Percentiles rank a stretch among this genome's conserved stretches.
These are phyloP conservation scores for Leccinum pachyderme DNA, from an alignment of 1,284 basidiomycete species.

Conservation along the genomic window DNA sequence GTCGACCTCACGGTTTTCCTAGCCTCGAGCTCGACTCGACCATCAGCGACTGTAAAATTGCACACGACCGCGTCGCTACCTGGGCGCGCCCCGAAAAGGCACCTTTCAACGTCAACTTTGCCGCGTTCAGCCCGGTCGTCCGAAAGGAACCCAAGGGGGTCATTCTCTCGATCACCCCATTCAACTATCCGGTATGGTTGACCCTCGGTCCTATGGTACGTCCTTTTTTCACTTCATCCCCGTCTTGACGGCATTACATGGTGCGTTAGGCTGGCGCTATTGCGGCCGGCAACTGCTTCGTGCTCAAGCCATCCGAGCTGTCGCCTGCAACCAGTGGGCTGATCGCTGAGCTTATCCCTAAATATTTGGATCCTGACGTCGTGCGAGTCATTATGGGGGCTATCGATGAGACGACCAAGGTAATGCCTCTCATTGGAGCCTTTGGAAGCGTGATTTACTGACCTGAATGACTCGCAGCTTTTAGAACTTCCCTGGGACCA, in stretches of 20 bases:
- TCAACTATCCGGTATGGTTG: slow-evolving; percentile 61
- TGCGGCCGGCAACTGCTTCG: slow-evolving; percentile 74
- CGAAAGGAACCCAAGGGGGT: slow-evolving; percentile 79
- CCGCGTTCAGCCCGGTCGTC: slow-evolving; percentile 59
- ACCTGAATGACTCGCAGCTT: slow-evolving; percentile 39
- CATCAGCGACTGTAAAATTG: slow-evolving; percentile 59
- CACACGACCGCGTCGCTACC: slow-evolving; percentile 67
- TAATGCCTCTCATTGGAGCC: slow-evolving; percentile 16
- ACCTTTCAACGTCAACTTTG: slow-evolving; percentile 53
- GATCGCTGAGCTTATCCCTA: slow-evolving; percentile 70
- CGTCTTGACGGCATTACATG: background rate
- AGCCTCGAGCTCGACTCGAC: slow-evolving; percentile 55
- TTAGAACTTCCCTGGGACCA: slow-evolving; percentile 87
- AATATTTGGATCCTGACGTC: slow-evolving; percentile 79
- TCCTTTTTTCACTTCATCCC: background rate
- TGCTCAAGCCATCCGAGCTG: slow-evolving; percentile 84
- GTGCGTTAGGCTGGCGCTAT: slow-evolving; percentile 60
- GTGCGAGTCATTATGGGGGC: slow-evolving; percentile 77
- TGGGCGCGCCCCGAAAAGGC: slow-evolving; percentile 74
- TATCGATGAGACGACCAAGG: slow-evolving; percentile 72
- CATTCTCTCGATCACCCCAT: slow-evolving; percentile 63
- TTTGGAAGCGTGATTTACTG: background rate
- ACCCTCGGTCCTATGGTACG: slow-evolving; percentile 54
- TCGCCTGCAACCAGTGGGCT: slow-evolving; percentile 64
- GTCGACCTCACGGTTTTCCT: background rate